Conservation (phyloP, 805 yeast genomes). For the Metschnikowia hibisci region DNA sequence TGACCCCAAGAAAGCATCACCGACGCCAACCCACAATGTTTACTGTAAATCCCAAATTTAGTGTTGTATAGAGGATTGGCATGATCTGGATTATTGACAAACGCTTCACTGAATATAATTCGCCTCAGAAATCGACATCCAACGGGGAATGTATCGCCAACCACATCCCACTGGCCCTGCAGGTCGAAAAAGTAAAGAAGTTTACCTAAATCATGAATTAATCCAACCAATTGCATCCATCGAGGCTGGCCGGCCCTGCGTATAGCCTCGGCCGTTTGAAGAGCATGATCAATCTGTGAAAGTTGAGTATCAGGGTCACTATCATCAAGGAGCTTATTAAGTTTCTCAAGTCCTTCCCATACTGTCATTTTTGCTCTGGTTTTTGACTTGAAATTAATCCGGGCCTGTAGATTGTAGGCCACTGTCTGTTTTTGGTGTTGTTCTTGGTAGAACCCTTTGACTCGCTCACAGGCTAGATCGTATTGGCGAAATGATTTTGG, state of each 20-base stretch:
- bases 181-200: constrained; percentile 66
- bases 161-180: constrained; percentile 77
- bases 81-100: constrained; percentile 56
- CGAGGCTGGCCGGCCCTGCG: constrained; percentile 63
- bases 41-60: constrained; percentile 62
- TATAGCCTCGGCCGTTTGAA: constrained; percentile 74
- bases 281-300: constrained; percentile 70
- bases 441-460: constrained; percentile 60
- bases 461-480: constrained; percentile 65
- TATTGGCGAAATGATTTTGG: constrained; percentile 55
- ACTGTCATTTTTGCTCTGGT: constrained; percentile 62
- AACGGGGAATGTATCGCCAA: constrained; percentile 74
- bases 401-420: constrained; percentile 66
- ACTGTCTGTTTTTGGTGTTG: constrained; percentile 71
- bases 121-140: constrained; percentile 62
- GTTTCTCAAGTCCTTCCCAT: constrained; percentile 65
- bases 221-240: constrained; percentile 73
- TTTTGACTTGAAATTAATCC: constrained; percentile 67
- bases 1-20: constrained; percentile 79
- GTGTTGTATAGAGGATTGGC: constrained; percentile 61
- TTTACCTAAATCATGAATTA: constrained; percentile 70
- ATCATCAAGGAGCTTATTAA: constrained; percentile 62
- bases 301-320: constrained; percentile 74
- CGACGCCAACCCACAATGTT: constrained; percentile 61
- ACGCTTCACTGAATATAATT: constrained; percentile 58